These are phyloP conservation scores for Skeletonema menzelii DNA, from an alignment of 108 stramenopile genomes.

Conservation along the genomic window DNA sequence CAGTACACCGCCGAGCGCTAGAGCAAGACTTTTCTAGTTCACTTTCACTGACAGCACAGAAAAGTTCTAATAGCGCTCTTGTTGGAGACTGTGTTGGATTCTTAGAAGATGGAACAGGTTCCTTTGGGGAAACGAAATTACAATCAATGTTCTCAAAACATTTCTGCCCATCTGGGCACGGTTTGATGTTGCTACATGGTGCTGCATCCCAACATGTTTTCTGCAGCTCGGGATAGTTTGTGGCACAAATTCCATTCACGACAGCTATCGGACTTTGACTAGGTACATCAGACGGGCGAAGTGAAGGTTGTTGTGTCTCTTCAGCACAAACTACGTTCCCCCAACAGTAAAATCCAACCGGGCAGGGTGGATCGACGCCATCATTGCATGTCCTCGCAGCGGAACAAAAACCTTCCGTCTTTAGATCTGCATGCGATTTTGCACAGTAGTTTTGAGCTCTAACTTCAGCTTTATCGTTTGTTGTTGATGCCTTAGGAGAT, in stretches of 20 bases:
- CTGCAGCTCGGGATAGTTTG: background rate
- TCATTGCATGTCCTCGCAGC: background rate
- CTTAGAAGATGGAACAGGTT: background rate
- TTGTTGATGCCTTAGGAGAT: constrained; percentile 13
- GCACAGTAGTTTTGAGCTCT: constrained; percentile 4
- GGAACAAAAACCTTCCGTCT: background rate
- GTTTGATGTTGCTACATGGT: background rate
- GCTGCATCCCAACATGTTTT: constrained; percentile 4
- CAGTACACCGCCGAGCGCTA: constrained; percentile 11
- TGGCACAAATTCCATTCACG: background rate
- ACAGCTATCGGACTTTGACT: background rate
- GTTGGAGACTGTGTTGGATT: background rate
- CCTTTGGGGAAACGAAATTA: constrained; percentile 1
- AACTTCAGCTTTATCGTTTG: background rate
- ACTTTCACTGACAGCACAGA: constrained; percentile 9
- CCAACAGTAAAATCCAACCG: background rate
- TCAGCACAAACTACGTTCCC: background rate
- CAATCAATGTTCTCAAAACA: constrained; percentile 10
- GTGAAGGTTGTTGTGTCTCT: background rate
- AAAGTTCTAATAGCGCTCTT: constrained; percentile 5
- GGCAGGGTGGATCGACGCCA: constrained; percentile 7
- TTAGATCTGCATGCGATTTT: background rate
- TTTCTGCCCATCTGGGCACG: background rate
- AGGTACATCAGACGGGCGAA: background rate
- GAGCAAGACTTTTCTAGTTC: constrained; percentile 20